Percentiles rank a stretch among this genome's conserved stretches.
Evolutionary conservation across 2,329 filamentous ascomycete species (phyloP).

Genomic region (Apiospora aurea): DNA sequence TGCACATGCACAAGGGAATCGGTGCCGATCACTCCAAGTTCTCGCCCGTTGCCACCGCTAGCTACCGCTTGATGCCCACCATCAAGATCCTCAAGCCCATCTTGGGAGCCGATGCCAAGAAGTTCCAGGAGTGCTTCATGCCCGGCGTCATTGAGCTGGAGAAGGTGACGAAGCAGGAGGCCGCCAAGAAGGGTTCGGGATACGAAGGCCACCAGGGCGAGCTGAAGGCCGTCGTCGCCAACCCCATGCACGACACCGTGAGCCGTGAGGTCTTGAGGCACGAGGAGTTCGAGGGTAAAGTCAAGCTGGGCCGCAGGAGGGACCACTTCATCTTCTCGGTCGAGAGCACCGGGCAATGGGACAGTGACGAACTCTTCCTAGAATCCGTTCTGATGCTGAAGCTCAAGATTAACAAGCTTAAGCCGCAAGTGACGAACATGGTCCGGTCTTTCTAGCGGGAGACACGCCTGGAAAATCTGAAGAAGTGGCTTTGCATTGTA

Average conservation of each 20-base stretch:
- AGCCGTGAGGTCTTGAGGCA: conserved; percentile 92
- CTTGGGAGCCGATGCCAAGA: conserved; percentile 82
- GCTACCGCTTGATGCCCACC: conserved; percentile 87
- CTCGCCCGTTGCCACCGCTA: conserved; percentile 93
- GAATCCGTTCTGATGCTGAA: conserved; percentile 87
- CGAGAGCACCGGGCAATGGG: conserved; percentile 94
- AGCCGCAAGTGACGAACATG: conserved; percentile 74
- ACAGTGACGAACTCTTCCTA: conserved; percentile 91
- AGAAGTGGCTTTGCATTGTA: conserved; percentile 25
- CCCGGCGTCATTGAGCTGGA: conserved; percentile 85
- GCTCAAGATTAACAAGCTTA: conserved; percentile 79
- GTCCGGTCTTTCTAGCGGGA: conserved; percentile 44
- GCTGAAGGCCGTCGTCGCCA: conserved; percentile 83
- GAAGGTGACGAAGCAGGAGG: conserved; percentile 72
- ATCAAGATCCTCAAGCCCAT: conserved; percentile 88
- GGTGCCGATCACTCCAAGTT: conserved; percentile 97
- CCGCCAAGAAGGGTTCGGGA: conserved; percentile 62
- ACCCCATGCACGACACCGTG: conserved; percentile 94
- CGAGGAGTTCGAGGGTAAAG: conserved; percentile 92
- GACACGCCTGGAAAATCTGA: background rate
- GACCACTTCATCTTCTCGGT: conserved; percentile 98
- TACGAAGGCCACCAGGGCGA: conserved; percentile 81
- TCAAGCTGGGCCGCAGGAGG: conserved; percentile 85
- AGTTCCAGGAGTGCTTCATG: conserved; percentile 91
- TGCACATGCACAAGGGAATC: conserved; percentile 95